Base-by-base conservation (phyloP, 345 rosid species). In the Rhodamnia argentea region DNA sequence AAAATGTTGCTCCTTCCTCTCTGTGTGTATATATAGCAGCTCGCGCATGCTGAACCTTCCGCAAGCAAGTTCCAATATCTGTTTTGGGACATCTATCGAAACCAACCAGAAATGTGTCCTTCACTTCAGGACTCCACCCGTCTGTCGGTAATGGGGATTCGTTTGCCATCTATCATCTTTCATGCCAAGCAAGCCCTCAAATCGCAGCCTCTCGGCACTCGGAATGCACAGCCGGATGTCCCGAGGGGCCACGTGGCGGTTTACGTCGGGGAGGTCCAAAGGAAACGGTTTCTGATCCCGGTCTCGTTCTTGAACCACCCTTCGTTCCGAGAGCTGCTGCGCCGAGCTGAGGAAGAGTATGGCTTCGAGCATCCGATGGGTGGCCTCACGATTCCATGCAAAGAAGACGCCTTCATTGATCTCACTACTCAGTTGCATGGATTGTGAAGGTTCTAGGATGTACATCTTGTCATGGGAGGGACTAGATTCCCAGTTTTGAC, bases 351-450 rank as follows among this genome's bases (percentile, higher is more conserved):
- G 81, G 91, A 91, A 89, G 91, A 89, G 83, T 89, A 90, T 54
- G 92, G 94, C 1, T 94, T 88, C 58, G 29, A 87, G 83, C 93
- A 90, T 64, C 92, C 94, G 4, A 90, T 86, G 88, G 93, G 93
- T 5, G 93, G 92, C 62, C 89, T 93, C 54, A 93, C 93, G 37
- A 89, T 92, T 40, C 93, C 94, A 3, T 91, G 90, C 86, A 88
- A 53, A 5, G 92, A 89, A 90, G 90, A 93, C 5, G 64, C 86
- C 44, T 91, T 91, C 88, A 54, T 90, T 29, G 85, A 89, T 78
- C 84, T 90, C 52, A 83, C 89, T n/a, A 88, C 88, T 84, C 85
- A 55, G 27, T 85, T 91, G 85, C 87, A 83, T 23, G 64, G 55
- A 54, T 85, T 52, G 10, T 90, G 85, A 85, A 50, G 52, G 62